Evolutionary conservation across 805 yeast genomes (phyloP), one percentile per base, ranked within the genome.

Genomic region (Saccharomycopsis vini): DNA sequence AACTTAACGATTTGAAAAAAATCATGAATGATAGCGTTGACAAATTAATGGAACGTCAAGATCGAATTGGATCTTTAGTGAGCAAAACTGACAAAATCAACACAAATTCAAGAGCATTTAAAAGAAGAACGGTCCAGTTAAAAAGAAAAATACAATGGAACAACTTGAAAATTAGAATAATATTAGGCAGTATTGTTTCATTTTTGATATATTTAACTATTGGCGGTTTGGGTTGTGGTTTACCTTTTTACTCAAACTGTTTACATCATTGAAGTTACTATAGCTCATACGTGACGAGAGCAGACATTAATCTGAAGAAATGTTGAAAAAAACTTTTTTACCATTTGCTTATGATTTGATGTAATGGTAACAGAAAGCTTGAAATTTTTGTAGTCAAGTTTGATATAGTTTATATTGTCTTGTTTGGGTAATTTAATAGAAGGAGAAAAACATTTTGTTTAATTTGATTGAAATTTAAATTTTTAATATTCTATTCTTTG

Each of bases 11-110:
- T 55, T 83, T 82, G 20, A 66, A 80, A 51, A 72, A 72, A 42
- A 60, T 82, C 49, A 80, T 82, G 88, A 71, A 77, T 47, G 83
- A 79, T 48, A 83, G 82, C 54, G 77, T 82, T 43, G 86, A 79
- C 53, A 70, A 76, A 53, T 64, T 83, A 5, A 62, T 83, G 52
- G 75, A 72, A 51, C 68, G 92, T 35, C 89, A 88, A 4, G 90
- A 82, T 54, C 71, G 80, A 44, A 72, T 82, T 50, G 71, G 71
- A 52, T 58, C 70, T 30, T 66, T 82, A 51, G 86, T 83, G 22
- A 79, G 77, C 58, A 83, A 83, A 57, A 83, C 92, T 2, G 82
- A 80, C 52, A 66, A 75, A 40, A 69, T 83, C 60, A 80, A 75
- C 48, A 64, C 72, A 19, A 71, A 75, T 19, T 72, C 87, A 2